Evolutionary conservation across 306 rosid species (phyloP), one percentile per base, ranked within the genome.

Genomic region (Casuarina glauca): DNA sequence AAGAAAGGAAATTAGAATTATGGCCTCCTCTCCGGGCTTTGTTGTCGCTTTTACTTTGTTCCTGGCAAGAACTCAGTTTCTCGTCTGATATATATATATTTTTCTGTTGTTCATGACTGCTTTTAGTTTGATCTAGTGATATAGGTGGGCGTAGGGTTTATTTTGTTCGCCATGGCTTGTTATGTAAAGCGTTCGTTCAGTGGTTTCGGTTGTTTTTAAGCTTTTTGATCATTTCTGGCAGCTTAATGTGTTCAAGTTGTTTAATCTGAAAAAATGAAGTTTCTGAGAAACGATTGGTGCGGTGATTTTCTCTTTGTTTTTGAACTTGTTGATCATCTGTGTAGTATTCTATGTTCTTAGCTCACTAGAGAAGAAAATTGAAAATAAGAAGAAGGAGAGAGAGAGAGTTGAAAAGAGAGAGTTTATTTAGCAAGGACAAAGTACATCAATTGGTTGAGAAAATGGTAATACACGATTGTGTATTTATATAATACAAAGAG

Each of bases 61-160:
- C 46, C 98, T 87, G 91, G 98, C 67, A 82, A 78, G 49, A 51
- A 68, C 32, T 60, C 62, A 7, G 46, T 9, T 4, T 32, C 72
- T 61, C 1, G 19, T 70, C n/a, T 26, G 8, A 8, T 42, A 16
- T 78, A 17, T 43, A 45, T 66, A 54, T 26, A 0, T 4, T 48
- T 57, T n/a, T 61, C 9, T 36, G n/a, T 62, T 71, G 8, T 70
- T 6, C 19, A 19, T 38, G n/a, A 41, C 63, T 66, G 6, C 39
- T 51, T 52, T 1, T 19, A 17, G 19, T 36, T 52, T 52, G 50
- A 5, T 5, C 10, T 62, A 10, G 36, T 19, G 2, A 54, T 16
- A 15, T 16, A 17, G 36, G 2, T 19, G 11, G 16, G 11, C 19
- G 35, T 4, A 58, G 51, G 51, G 51, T 48, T 9, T 48, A 48